Evolutionary conservation across 2,329 filamentous ascomycete genomes (phyloP).

Genomic region (Knoxdaviesia capensis): DNA sequence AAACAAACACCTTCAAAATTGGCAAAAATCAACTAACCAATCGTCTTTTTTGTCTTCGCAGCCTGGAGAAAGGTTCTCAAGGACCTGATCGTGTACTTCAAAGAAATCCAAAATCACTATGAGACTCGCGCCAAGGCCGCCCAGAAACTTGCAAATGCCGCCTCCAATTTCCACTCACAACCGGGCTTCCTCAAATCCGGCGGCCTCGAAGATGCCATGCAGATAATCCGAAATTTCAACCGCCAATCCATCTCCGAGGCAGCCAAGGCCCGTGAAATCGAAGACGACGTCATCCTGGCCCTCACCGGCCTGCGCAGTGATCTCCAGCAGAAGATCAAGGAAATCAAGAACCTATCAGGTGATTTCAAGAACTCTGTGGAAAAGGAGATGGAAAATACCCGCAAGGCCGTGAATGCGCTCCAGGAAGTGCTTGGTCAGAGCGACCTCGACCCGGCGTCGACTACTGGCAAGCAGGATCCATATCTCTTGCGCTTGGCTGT

Average conservation of each 20-base stretch:
- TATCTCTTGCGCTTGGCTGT: conserved; percentile 73
- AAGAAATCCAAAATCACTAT: conserved; percentile 77
- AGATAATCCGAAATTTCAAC: conserved; percentile 66
- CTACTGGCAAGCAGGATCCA: conserved; percentile 76
- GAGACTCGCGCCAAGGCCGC: conserved; percentile 69
- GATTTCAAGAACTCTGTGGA: conserved; percentile 97
- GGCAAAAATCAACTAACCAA: conserved; percentile 1
- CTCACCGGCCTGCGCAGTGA: conserved; percentile 73
- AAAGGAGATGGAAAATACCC: conserved; percentile 77
- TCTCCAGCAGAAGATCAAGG: conserved; percentile 89
- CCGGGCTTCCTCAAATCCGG: conserved; percentile 58
- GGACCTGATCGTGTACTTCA: conserved; percentile 82
- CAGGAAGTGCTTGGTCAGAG: conserved; percentile 64
- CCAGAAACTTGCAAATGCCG: conserved; percentile 61
- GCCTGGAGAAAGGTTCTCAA: conserved; percentile 93
- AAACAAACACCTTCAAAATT: neutral
- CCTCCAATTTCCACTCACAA: conserved; percentile 62
- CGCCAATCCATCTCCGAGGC: conserved; percentile 61
- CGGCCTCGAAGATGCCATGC: conserved; percentile 72
- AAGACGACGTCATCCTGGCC: conserved; percentile 77
- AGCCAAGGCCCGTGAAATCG: conserved; percentile 76
- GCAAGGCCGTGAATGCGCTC: conserved; percentile 58
- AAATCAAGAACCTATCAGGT: conserved; percentile 81
- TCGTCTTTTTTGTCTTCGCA: conserved; percentile 14
- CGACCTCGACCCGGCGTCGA: conserved; percentile 50